These are phyloP conservation scores for Gaultheria prostrata DNA, from an alignment of 148 eudicot genomes.

Conservation along the genomic window DNA sequence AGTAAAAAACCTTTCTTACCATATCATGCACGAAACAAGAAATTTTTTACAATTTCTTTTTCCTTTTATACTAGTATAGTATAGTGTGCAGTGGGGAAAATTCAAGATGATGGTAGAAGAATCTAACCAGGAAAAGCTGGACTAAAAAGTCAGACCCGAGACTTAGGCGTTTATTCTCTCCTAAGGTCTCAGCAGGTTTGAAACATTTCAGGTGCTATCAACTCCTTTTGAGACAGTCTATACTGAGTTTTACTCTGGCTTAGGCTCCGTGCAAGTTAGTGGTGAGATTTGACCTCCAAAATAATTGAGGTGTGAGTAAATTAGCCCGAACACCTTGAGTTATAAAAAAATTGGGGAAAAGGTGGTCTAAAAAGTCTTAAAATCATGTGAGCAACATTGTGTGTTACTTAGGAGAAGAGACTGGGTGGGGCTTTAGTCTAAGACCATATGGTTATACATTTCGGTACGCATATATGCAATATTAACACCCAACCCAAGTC, in stretches of 20 bases:
- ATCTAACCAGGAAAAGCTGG: neutral
- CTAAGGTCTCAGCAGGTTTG: too few relatives aligned
- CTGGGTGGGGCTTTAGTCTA: neutral
- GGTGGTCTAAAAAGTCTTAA: neutral
- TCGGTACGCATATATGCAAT: neutral
- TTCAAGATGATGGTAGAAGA: slow-evolving; percentile 1
- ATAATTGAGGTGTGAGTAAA: too few relatives aligned
- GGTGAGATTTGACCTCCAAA: too few relatives aligned
- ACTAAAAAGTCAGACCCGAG: neutral
- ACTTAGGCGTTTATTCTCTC: too few relatives aligned
- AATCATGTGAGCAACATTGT: neutral
- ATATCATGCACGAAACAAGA: neutral
- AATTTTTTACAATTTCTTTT: neutral
- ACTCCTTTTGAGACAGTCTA: too few relatives aligned
- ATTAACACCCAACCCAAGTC: neutral
- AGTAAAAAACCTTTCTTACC: neutral
- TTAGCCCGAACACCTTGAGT: too few relatives aligned
- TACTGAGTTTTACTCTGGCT: too few relatives aligned
- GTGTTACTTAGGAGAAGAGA: neutral
- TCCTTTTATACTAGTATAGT: neutral
- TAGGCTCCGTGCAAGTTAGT: too few relatives aligned
- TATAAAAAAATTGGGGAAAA: too few relatives aligned
- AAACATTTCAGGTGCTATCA: too few relatives aligned
- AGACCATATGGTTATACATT: neutral
- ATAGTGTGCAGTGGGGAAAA: neutral